Conservation (phyloP, 1,284 basidiomycete species). For the Moesziomyces globuligerus region DNA sequence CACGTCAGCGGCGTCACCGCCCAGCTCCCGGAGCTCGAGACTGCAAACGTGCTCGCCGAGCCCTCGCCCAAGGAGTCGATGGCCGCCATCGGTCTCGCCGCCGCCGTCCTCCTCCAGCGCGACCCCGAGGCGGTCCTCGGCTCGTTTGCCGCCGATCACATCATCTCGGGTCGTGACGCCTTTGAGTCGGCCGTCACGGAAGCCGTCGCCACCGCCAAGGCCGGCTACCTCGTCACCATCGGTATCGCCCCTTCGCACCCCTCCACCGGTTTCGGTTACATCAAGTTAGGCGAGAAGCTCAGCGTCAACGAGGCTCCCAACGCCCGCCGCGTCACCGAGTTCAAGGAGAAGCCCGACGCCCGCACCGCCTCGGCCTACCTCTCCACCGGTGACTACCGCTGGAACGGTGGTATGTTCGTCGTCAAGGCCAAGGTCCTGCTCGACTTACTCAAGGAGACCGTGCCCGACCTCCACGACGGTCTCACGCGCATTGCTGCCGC, state of each 20-base stretch:
- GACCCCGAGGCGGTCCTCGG: constrained; percentile 65
- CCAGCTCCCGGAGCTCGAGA: constrained; percentile 57
- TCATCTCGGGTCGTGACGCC: constrained; percentile 65
- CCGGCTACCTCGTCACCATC: constrained; percentile 66
- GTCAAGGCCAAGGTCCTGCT: constrained; percentile 63
- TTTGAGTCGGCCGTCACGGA: constrained; percentile 65
- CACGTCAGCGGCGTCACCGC: constrained; percentile 57
- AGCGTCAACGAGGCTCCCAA: constrained; percentile 58
- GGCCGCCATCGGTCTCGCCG: constrained; percentile 66
- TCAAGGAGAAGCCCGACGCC: constrained; percentile 68
- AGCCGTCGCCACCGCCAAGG: constrained; percentile 63
- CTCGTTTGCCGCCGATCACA: constrained; percentile 67
- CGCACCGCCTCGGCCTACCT: constrained; percentile 64
- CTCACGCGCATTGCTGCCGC: constrained; percentile 57
- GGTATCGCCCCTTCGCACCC: constrained; percentile 67
- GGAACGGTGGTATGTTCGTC: constrained; percentile 68
- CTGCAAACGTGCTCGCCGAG: constrained; percentile 61
- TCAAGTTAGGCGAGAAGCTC: constrained; percentile 65
- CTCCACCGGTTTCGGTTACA: constrained; percentile 67
- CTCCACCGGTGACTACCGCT: constrained; percentile 64
- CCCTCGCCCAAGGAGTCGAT: constrained; percentile 65
- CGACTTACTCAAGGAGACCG: constrained; percentile 52
- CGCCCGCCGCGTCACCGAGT: constrained; percentile 63
- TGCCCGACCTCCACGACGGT: constrained; percentile 62
- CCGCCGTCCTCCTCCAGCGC: constrained; percentile 60